Conservation (phyloP, 805 yeast genomes). For the Candida jianshihensis region DNA sequence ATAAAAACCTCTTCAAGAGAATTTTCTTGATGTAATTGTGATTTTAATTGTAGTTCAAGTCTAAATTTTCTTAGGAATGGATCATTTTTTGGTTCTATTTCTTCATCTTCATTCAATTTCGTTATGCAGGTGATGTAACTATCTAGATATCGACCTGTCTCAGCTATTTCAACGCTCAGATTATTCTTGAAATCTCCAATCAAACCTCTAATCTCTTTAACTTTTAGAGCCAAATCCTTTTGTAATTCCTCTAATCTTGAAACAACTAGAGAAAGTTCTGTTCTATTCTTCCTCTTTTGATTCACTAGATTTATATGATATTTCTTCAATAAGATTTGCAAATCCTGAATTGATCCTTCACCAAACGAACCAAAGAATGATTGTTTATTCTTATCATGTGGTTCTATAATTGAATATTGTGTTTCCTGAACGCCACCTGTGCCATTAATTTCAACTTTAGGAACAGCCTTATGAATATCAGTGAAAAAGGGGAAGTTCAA, state of each 20-base stretch:
- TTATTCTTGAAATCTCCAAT: constrained; percentile 79
- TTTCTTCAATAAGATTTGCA: constrained; percentile 65
- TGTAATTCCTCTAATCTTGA: constrained; percentile 62
- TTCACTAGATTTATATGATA: constrained; percentile 58
- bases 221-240: constrained; percentile 70
- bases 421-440: too few species aligned
- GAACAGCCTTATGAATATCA: constrained; percentile 7
- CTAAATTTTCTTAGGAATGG: constrained; percentile 69
- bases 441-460: too few species aligned
- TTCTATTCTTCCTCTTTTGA: constrained; percentile 46
- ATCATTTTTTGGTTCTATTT: constrained; percentile 51
- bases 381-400: constrained; percentile 22
- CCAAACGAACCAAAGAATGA: constrained; percentile 66
- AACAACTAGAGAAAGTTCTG: constrained; percentile 53
- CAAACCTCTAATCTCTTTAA: constrained; percentile 77
- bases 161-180: constrained; percentile 60
- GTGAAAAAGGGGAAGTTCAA: constrained; percentile 40
- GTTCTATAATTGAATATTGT: constrained; percentile 28
- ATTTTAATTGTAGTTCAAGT: constrained; percentile 69
- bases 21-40: constrained; percentile 77
- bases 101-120: constrained; percentile 36
- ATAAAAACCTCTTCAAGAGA: constrained; percentile 81
- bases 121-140: constrained; percentile 56
- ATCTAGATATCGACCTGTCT: constrained; percentile 51
- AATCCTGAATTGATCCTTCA: constrained; percentile 71